Evolutionary conservation across 805 yeast species (phyloP).

Genomic region (Spencermartinsiella europaea): DNA sequence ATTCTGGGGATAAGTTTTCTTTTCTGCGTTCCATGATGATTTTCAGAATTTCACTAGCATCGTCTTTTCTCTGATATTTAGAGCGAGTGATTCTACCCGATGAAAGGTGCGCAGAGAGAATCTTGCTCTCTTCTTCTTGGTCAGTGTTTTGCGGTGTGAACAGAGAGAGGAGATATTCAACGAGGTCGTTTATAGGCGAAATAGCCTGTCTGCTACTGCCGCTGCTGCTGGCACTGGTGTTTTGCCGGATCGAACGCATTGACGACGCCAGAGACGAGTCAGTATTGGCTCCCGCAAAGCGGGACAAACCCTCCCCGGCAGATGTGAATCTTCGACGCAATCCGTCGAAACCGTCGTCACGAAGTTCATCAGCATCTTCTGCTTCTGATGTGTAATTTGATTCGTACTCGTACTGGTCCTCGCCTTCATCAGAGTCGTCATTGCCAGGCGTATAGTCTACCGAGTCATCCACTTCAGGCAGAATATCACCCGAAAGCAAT

Average conservation of each 20-base stretch:
- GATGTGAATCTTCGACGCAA: not conserved
- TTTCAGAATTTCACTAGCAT: constrained; percentile 8
- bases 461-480: constrained; percentile 38
- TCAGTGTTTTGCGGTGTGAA: constrained; percentile 26
- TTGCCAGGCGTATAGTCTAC: constrained; percentile 29
- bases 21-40: constrained; percentile 17
- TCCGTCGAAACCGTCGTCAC: not conserved
- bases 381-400: constrained; percentile 19
- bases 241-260: not conserved
- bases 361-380: constrained; percentile 11
- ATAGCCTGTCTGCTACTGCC: not conserved
- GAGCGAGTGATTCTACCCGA: constrained; percentile 11
- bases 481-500: constrained; percentile 27
- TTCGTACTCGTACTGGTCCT: constrained; percentile 17
- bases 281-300: too few relatives aligned
- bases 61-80: constrained; percentile 8
- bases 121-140: constrained; percentile 26
- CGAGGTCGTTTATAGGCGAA: not conserved
- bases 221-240: not conserved
- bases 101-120: constrained; percentile 30
- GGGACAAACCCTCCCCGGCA: too few relatives aligned
- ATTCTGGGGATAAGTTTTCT: not conserved
- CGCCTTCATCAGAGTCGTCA: constrained; percentile 8
- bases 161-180: constrained; percentile 25
- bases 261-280: not conserved